phyloP scores from a whole-genome alignment of 1,284 basidiomycete genomes.

The Wolfiporia cocos region DNA sequence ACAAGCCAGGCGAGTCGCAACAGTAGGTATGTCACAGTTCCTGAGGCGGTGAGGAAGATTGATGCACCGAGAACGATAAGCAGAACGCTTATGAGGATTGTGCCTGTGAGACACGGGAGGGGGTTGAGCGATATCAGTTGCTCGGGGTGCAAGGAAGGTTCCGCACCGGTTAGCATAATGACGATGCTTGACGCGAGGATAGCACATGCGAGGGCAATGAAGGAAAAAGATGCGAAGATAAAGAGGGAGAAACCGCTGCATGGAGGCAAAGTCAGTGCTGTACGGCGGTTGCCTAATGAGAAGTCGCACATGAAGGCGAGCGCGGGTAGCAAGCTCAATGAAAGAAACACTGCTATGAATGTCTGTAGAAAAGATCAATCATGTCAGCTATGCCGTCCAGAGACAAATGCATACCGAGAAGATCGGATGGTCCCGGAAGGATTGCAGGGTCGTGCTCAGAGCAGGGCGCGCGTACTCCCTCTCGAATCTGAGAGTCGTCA shows the following conservation, averaged over 20 bases:
- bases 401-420: slow-evolving; percentile 4
- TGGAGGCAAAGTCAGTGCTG: neutral
- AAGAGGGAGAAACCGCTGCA: slow-evolving; percentile 9
- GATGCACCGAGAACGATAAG: slow-evolving; percentile 3
- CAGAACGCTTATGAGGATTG: slow-evolving; percentile 1
- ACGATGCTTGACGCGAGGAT: slow-evolving; percentile 1
- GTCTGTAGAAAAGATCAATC: slow-evolving; percentile 1
- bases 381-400: neutral
- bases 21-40: slow-evolving; percentile 2
- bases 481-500: slow-evolving; percentile 2
- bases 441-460: neutral
- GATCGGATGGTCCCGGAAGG: slow-evolving; percentile 3
- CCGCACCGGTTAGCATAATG: slow-evolving; percentile 2
- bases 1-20: slow-evolving; percentile 3
- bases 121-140: neutral
- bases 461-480: slow-evolving; percentile 1
- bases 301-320: slow-evolving; percentile 10
- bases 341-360: slow-evolving; percentile 4
- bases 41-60: slow-evolving; percentile 4
- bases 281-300: neutral
- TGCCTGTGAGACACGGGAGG: slow-evolving; percentile 4
- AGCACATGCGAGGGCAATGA: slow-evolving; percentile 4
- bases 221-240: slow-evolving; percentile 4
- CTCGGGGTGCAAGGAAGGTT: neutral
- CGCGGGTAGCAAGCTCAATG: slow-evolving; percentile 5